phyloP scores from a whole-genome alignment of 2,329 filamentous ascomycete species.

The Elsinoe fawcettii region DNA sequence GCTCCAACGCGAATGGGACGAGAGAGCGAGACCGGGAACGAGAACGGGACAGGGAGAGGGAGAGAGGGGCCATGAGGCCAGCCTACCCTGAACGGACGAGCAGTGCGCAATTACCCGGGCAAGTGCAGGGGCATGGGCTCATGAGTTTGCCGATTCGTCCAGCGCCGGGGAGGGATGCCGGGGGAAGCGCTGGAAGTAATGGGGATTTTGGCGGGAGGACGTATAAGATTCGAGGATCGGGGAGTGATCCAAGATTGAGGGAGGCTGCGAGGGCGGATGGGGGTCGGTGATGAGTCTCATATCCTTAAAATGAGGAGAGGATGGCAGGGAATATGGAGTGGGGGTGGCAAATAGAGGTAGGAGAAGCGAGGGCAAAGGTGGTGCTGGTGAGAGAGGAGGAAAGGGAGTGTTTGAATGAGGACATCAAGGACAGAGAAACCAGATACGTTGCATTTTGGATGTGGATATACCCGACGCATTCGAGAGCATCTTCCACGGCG shows the following conservation, averaged over 20 bases:
- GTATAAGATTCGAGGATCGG: not conserved
- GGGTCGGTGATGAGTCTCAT: slow-evolving; percentile 6
- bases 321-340: no score
- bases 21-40: slow-evolving; percentile 21
- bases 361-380: no score
- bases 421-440: not conserved
- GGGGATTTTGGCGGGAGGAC: not conserved
- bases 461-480: slow-evolving; percentile 11
- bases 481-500: not conserved
- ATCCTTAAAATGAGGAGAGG: no score
- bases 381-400: not conserved
- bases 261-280: slow-evolving; percentile 6
- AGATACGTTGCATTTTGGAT: slow-evolving; percentile 7
- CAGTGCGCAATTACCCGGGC: slow-evolving; percentile 30
- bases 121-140: slow-evolving; percentile 23
- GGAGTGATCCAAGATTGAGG: slow-evolving; percentile 1
- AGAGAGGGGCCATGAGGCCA: slow-evolving; percentile 25
- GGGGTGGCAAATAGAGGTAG: no score
- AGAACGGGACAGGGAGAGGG: not conserved
- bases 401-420: not conserved
- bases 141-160: slow-evolving; percentile 42
- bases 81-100: slow-evolving; percentile 37
- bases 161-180: slow-evolving; percentile 26
- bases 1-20: slow-evolving; percentile 25
- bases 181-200: no score